Percentiles rank a stretch among this genome's conserved stretches.
These are phyloP conservation scores for Kentomonas sorsogonicus DNA, from an alignment of 208 protist genomes.

Conservation along the genomic window DNA sequence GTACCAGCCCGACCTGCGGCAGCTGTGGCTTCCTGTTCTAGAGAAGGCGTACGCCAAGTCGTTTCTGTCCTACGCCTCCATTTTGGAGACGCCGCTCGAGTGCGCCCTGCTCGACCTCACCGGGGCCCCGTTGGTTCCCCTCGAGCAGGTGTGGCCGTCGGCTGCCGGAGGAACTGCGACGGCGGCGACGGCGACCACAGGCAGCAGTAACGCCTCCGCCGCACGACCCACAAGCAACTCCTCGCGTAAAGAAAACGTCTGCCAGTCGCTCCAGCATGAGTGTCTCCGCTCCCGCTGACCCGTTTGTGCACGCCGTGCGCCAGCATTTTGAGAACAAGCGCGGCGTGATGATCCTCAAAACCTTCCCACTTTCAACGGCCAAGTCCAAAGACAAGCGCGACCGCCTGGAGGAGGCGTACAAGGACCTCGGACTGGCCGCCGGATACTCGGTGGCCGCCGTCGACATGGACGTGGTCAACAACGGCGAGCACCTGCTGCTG, in stretches of 20 bases:
- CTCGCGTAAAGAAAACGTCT: too few relatives aligned
- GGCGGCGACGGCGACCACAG: too few relatives aligned
- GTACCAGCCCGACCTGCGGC: conserved; percentile 22
- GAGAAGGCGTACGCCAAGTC: conserved; percentile 83
- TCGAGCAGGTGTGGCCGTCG: conserved; percentile 36
- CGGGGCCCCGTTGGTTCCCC: conserved; percentile 23
- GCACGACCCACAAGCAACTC: conserved; percentile 10
- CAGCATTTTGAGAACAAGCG: conserved; percentile 5
- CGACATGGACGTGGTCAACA: conserved; percentile 21
- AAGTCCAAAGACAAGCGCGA: conserved; percentile 20
- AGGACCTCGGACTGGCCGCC: conserved; percentile 27
- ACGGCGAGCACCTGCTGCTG: conserved; percentile 15
- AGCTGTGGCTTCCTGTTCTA: conserved; percentile 63
- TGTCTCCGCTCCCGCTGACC: too few relatives aligned
- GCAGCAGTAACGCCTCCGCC: too few relatives aligned
- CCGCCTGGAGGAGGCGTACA: conserved; percentile 24
- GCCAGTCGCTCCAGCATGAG: too few relatives aligned
- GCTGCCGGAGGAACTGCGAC: too few relatives aligned
- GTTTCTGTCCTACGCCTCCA: conserved; percentile 50
- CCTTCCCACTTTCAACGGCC: conserved; percentile 36
- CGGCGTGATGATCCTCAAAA: conserved; percentile 16
- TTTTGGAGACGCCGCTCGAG: conserved; percentile 32
- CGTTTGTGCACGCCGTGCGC: conserved; percentile 24
- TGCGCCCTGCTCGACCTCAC: conserved; percentile 35
- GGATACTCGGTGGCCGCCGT: conserved; percentile 23